Conservation (phyloP, 2,329 filamentous ascomycete genomes). For the Diaporthe sp. region DNA sequence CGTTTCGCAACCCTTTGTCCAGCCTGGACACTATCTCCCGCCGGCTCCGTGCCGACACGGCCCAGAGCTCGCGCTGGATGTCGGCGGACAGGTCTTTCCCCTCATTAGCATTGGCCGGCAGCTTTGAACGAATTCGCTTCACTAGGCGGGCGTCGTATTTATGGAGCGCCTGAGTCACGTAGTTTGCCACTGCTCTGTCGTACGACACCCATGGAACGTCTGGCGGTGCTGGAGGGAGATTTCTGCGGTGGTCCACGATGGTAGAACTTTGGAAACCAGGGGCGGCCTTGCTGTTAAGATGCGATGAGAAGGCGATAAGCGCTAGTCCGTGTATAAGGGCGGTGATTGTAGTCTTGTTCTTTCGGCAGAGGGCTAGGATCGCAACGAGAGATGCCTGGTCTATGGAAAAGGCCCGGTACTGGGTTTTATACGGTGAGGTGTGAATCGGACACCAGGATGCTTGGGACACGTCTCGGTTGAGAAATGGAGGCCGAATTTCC, state of each 20-base stretch:
- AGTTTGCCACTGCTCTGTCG: conserved; percentile 30
- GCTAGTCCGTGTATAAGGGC: conserved; percentile 34
- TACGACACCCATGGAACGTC: conserved; percentile 30
- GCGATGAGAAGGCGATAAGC: conserved; percentile 32
- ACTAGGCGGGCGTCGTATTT: conserved; percentile 38
- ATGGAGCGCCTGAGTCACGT: conserved; percentile 35
- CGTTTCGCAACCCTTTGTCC: conserved; percentile 43
- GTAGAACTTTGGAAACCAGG: conserved; percentile 34
- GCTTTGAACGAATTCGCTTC: conserved; percentile 41
- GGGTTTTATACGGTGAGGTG: conserved; percentile 27
- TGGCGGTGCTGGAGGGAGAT: conserved; percentile 30
- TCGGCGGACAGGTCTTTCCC: conserved; percentile 40
- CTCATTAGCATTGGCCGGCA: conserved; percentile 28
- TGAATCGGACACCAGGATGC: conserved; percentile 38
- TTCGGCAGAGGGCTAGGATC: conserved; percentile 33
- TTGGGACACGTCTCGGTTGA: conserved; percentile 31
- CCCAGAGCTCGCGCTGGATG: conserved; percentile 45
- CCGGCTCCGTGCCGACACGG: conserved; percentile 42
- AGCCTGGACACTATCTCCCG: conserved; percentile 42
- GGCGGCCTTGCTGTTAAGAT: conserved; percentile 25
- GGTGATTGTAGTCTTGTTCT: conserved; percentile 36
- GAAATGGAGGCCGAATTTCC: conserved; percentile 34
- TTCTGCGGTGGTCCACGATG: conserved; percentile 35
- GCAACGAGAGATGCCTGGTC: conserved; percentile 27
- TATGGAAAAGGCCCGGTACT: conserved; percentile 30